These are phyloP conservation scores for Oidiodendron maius DNA, from an alignment of 495 filamentous ascomycete species.

Conservation along the genomic window DNA sequence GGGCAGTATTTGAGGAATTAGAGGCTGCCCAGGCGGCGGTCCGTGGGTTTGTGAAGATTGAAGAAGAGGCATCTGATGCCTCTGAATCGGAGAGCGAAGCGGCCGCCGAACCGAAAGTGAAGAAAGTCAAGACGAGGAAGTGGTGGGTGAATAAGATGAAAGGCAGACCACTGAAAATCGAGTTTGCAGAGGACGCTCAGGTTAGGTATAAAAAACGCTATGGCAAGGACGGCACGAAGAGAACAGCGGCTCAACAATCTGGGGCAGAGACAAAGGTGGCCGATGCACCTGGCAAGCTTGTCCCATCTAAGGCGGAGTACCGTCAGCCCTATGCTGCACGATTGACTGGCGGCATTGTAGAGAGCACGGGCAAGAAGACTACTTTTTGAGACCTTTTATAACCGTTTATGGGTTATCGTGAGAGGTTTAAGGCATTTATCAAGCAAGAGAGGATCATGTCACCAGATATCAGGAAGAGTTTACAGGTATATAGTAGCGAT, in stretches of 20 bases:
- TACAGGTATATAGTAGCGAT: too few relatives aligned
- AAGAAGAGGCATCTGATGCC: slow-evolving; percentile 47
- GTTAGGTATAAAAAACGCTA: slow-evolving; percentile 89
- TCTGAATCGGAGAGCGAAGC: slow-evolving; percentile 47
- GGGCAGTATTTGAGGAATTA: slow-evolving; percentile 81
- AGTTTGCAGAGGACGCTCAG: slow-evolving; percentile 86
- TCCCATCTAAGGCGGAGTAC: not conserved
- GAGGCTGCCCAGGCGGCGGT: slow-evolving; percentile 73
- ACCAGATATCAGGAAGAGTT: too few relatives aligned
- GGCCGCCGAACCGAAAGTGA: slow-evolving; percentile 18
- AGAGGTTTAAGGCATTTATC: too few relatives aligned
- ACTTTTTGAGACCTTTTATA: slow-evolving; percentile 57
- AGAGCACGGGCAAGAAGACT: slow-evolving; percentile 74
- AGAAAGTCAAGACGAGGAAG: slow-evolving; percentile 59
- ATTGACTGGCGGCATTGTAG: slow-evolving; percentile 71
- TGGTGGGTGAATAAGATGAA: slow-evolving; percentile 77
- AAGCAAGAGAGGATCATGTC: too few relatives aligned
- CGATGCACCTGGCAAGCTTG: not conserved
- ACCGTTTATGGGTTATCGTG: too few relatives aligned
- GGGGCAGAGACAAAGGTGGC: not conserved
- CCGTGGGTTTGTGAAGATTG: slow-evolving; percentile 66
- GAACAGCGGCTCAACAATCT: not conserved
- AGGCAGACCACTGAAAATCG: slow-evolving; percentile 75
- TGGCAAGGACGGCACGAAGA: slow-evolving; percentile 55
- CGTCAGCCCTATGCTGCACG: slow-evolving; percentile 23